These are phyloP conservation scores for Pseudogymnoascus sp. DNA, from an alignment of 2,329 filamentous ascomycete species.

Conservation along the genomic window DNA sequence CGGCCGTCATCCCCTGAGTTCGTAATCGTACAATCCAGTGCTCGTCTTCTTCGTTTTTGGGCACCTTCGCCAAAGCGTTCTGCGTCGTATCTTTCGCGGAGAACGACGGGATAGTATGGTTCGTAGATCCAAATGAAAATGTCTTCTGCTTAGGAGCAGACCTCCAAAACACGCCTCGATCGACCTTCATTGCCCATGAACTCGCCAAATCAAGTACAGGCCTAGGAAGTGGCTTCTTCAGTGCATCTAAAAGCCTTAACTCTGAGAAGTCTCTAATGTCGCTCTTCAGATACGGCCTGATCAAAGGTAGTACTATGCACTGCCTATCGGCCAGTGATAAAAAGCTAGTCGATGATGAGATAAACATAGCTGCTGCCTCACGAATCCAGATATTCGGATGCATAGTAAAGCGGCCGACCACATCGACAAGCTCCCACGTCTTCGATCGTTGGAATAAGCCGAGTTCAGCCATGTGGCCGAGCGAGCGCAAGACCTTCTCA, in stretches of 20 bases:
- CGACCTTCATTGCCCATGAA: slow-evolving; percentile 74
- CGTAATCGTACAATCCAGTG: slow-evolving; percentile 81
- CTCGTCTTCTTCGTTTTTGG: slow-evolving; percentile 86
- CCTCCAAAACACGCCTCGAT: slow-evolving; percentile 84
- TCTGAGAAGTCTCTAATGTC: slow-evolving; percentile 63
- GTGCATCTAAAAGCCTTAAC: slow-evolving; percentile 64
- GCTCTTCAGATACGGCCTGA: slow-evolving; percentile 74
- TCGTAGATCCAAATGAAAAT: slow-evolving; percentile 56
- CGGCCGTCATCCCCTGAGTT: slow-evolving; percentile 69
- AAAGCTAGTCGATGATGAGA: slow-evolving; percentile 67
- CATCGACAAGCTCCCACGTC: slow-evolving; percentile 79
- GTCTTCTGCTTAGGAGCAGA: slow-evolving; percentile 60
- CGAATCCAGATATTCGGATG: slow-evolving; percentile 95
- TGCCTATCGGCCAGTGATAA: slow-evolving; percentile 72
- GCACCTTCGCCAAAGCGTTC: slow-evolving; percentile 52
- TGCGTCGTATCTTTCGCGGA: slow-evolving; percentile 48
- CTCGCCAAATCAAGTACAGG: slow-evolving; percentile 77
- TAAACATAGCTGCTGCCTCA: slow-evolving; percentile 77
- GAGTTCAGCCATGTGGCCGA: slow-evolving; percentile 80
- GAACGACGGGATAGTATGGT: slow-evolving; percentile 43
- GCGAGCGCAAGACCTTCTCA: slow-evolving; percentile 77
- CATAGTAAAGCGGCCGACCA: slow-evolving; percentile 76
- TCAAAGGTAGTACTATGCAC: slow-evolving; percentile 73
- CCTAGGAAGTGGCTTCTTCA: slow-evolving; percentile 75
- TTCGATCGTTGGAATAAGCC: slow-evolving; percentile 79